These are phyloP conservation scores for Nicotiana noctiflora DNA, from an alignment of 257 asterid species.

Conservation along the genomic window DNA sequence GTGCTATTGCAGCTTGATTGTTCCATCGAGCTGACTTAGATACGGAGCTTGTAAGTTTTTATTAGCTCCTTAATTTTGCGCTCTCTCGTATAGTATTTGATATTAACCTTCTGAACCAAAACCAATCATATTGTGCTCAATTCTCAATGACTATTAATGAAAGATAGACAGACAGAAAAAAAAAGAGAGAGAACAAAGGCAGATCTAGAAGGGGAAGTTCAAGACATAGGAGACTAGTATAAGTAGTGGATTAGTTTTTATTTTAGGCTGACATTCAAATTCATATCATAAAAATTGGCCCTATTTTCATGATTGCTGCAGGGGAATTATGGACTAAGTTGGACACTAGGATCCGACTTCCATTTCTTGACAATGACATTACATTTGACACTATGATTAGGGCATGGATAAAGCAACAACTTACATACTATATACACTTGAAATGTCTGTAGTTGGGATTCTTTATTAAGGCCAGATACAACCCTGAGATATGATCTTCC, in stretches of 20 bases:
- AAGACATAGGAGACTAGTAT: neutral
- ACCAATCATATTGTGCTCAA: too few relatives aligned
- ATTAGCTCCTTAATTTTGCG: too few relatives aligned
- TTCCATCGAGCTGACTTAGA: too few relatives aligned
- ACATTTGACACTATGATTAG: neutral
- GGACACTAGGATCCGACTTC: neutral
- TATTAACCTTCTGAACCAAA: too few relatives aligned
- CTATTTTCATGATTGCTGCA: neutral
- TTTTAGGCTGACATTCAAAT: neutral
- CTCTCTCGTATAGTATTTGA: too few relatives aligned
- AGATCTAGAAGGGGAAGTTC: neutral
- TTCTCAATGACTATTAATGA: too few relatives aligned
- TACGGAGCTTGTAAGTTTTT: too few relatives aligned
- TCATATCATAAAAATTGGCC: neutral
- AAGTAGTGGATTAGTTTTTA: too few relatives aligned
- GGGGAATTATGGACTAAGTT: neutral
- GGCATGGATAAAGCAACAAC: neutral
- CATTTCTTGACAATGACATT: neutral
- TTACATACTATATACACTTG: neutral
- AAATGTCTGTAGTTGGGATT: neutral
- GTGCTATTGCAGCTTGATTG: too few relatives aligned
- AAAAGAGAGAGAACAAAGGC: too few relatives aligned
- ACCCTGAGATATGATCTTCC: neutral
- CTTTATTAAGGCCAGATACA: slow-evolving; percentile 6
- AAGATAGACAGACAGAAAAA: neutral